These are phyloP conservation scores for Teunomyces funiuensis DNA, from an alignment of 805 yeast genomes.

Conservation along the genomic window DNA sequence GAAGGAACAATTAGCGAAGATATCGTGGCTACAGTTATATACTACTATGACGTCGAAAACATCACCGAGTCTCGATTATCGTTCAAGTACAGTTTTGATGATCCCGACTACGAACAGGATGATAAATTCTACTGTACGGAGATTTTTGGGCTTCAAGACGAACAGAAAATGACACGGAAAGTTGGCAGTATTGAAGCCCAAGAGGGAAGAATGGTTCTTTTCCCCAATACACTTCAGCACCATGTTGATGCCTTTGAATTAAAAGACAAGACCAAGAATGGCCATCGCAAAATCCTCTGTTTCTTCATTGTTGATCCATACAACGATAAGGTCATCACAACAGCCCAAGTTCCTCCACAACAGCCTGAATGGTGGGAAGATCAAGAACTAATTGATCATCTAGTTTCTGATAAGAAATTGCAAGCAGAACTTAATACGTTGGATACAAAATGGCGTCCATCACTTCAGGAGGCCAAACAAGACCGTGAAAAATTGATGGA, in stretches of 20 bases:
- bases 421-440: slow-evolving; percentile 5
- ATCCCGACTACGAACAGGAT: slow-evolving; percentile 35
- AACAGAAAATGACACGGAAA: slow-evolving; percentile 18
- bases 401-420: slow-evolving; percentile 6
- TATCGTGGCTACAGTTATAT: slow-evolving; percentile 40
- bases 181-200: slow-evolving; percentile 26
- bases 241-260: slow-evolving; percentile 40
- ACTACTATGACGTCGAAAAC: slow-evolving; percentile 41
- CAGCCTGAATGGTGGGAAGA: slow-evolving; percentile 31
- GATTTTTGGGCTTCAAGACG: slow-evolving; percentile 31
- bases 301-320: slow-evolving; percentile 39
- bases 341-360: slow-evolving; percentile 39
- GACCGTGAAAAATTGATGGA: slow-evolving; percentile 28
- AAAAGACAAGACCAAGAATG: slow-evolving; percentile 32
- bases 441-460: slow-evolving; percentile 14
- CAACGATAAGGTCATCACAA: slow-evolving; percentile 25
- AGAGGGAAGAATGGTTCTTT: slow-evolving; percentile 32
- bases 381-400: background rate
- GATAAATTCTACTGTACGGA: slow-evolving; percentile 24
- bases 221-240: slow-evolving; percentile 41
- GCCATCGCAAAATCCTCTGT: slow-evolving; percentile 39
- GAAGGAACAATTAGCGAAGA: slow-evolving; percentile 43
- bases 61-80: slow-evolving; percentile 32
- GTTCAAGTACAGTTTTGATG: slow-evolving; percentile 28
- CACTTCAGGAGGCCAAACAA: slow-evolving; percentile 23